These are phyloP conservation scores for Garcileccinum viscosum DNA, from an alignment of 1,284 basidiomycete genomes.

Conservation along the genomic window DNA sequence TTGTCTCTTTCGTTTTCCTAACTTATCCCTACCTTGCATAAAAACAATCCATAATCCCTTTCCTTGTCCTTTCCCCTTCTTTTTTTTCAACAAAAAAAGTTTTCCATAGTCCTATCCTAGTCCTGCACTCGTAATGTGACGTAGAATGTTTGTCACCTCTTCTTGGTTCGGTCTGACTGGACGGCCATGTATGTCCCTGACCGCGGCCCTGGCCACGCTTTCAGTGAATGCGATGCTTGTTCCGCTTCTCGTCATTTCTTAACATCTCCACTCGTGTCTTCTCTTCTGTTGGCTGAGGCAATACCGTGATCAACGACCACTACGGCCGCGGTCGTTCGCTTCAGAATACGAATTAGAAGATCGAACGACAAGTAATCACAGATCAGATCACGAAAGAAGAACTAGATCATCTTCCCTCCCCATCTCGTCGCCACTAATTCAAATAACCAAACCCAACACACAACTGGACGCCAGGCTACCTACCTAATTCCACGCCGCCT, in stretches of 20 bases:
- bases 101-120: not conserved
- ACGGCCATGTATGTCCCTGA: not conserved
- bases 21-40: not conserved
- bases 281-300: not conserved
- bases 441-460: not conserved
- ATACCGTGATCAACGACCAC: not conserved
- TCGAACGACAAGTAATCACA: not conserved
- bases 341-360: not conserved
- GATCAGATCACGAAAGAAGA: not conserved
- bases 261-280: not conserved
- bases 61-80: not conserved
- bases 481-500: conserved; percentile 60
- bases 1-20: not conserved
- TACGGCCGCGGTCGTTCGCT: not conserved
- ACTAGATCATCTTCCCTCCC: not conserved
- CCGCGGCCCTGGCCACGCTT: not conserved
- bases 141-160: not conserved
- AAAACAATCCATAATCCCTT: not conserved
- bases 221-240: not conserved
- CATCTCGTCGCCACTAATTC: not conserved
- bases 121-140: not conserved
- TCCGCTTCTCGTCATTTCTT: not conserved
- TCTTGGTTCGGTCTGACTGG: not conserved
- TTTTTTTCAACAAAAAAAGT: not conserved
- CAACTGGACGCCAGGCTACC: not conserved